A percentile compares a stretch with the other conserved stretches of the same genome.
These are phyloP conservation scores for Diaporthe sp. DNA, from an alignment of 2,329 filamentous ascomycete species.

Conservation along the genomic window DNA sequence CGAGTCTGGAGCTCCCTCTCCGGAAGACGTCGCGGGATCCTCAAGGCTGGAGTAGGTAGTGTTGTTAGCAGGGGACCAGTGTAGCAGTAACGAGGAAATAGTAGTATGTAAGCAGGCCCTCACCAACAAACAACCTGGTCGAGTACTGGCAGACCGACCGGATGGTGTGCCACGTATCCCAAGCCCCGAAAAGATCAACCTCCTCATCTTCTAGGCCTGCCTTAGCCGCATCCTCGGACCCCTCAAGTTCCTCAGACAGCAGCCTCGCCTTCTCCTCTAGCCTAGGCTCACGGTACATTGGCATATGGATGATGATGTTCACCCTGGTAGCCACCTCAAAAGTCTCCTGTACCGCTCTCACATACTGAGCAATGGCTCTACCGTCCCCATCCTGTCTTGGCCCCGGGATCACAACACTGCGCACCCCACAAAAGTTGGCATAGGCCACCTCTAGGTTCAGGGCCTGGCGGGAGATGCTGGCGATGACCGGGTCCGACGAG, in stretches of 20 bases:
- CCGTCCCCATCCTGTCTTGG: constrained; percentile 71
- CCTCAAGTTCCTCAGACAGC: constrained; percentile 60
- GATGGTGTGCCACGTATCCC: constrained; percentile 96
- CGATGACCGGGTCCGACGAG: constrained; percentile 84
- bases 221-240: constrained; percentile 49
- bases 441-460: constrained; percentile 93
- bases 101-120: constrained; percentile 52
- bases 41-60: constrained; percentile 59
- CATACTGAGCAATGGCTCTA: constrained; percentile 79
- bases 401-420: constrained; percentile 85
- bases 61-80: background rate
- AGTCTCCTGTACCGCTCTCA: constrained; percentile 85
- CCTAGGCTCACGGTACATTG: constrained; percentile 83
- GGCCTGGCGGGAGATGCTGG: constrained; percentile 89
- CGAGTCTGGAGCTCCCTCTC: constrained; percentile 72
- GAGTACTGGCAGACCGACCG: constrained; percentile 89
- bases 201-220: constrained; percentile 52
- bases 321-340: constrained; percentile 81
- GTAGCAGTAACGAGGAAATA: constrained; percentile 7
- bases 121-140: constrained; percentile 85
- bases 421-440: constrained; percentile 93
- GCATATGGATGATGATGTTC: constrained; percentile 84
- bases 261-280: constrained; percentile 66
- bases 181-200: constrained; percentile 81
- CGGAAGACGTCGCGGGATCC: constrained; percentile 71